Percentiles rank a stretch among this genome's conserved stretches.
Evolutionary conservation across 2,329 filamentous ascomycete genomes (phyloP).

Genomic region (Aspergillus transmontanensis): DNA sequence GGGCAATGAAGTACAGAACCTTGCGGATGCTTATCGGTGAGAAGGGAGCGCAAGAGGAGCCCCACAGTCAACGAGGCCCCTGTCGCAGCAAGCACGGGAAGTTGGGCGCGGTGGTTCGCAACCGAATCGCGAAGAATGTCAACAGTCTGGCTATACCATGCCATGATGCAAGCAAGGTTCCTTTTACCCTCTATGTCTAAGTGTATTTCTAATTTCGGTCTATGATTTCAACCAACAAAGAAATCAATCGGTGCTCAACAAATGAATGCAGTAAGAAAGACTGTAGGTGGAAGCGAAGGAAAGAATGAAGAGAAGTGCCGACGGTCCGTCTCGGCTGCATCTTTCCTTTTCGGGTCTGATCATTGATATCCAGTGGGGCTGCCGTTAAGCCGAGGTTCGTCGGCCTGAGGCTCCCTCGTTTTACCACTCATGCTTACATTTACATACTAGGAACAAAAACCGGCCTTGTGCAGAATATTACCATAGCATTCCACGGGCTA

Average conservation of each 20-base stretch:
- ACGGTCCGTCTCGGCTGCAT: neutral
- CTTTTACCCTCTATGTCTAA: neutral
- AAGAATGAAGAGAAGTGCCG: neutral
- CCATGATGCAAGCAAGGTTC: slow-evolving; percentile 24
- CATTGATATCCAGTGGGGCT: neutral
- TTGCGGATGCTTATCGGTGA: slow-evolving; percentile 19
- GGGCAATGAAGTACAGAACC: slow-evolving; percentile 39
- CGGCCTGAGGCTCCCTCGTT: neutral
- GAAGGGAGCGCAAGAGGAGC: slow-evolving; percentile 32
- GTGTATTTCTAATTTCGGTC: slow-evolving; percentile 1
- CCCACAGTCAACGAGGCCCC: slow-evolving; percentile 40
- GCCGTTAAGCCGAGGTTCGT: neutral
- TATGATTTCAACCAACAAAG: neutral
- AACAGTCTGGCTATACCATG: slow-evolving; percentile 37
- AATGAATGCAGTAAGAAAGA: neutral
- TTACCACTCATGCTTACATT: neutral
- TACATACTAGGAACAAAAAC: neutral
- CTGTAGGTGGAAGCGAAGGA: neutral
- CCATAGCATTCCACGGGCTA: neutral
- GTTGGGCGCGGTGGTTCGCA: slow-evolving; percentile 30
- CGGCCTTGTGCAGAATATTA: neutral
- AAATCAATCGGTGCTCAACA: neutral
- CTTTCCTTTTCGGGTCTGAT: neutral
- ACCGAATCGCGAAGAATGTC: slow-evolving; percentile 38
- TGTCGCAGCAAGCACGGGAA: slow-evolving; percentile 37